These are phyloP conservation scores for Dendrocalamus latiflorus DNA, from an alignment of 202 grass and related monocot species.

Conservation along the genomic window DNA sequence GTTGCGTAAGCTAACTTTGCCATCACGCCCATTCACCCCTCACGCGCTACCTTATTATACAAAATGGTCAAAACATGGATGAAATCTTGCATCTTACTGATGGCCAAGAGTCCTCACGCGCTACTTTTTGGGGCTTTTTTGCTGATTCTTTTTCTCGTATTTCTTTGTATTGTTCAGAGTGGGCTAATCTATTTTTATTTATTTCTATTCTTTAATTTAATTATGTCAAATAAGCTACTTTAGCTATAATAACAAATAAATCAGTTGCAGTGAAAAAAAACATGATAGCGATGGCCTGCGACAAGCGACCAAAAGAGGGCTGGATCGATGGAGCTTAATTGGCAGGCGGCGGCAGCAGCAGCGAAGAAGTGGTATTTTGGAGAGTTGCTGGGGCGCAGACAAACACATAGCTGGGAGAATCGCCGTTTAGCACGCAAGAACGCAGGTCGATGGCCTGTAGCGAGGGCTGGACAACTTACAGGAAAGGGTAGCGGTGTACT, in stretches of 20 bases:
- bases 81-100: neutral
- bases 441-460: neutral
- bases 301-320: neutral
- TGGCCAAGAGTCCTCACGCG: neutral
- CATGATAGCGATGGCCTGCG: constrained; percentile 16
- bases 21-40: neutral
- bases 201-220: too few relatives aligned
- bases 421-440: constrained; percentile 4
- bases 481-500: neutral
- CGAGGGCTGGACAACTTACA: neutral
- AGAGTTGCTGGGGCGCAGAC: neutral
- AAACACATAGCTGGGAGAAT: constrained; percentile 25
- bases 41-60: too few relatives aligned
- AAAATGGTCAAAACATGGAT: neutral
- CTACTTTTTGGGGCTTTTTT: too few relatives aligned
- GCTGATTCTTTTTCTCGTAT: too few relatives aligned
- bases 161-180: too few relatives aligned
- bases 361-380: neutral
- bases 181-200: too few relatives aligned
- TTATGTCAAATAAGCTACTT: too few relatives aligned
- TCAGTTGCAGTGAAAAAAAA: too few relatives aligned
- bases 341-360: neutral
- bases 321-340: neutral
- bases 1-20: neutral
- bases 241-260: too few relatives aligned